phyloP scores from a whole-genome alignment of 331 rosid species.

The Pyrus hybrid region DNA sequence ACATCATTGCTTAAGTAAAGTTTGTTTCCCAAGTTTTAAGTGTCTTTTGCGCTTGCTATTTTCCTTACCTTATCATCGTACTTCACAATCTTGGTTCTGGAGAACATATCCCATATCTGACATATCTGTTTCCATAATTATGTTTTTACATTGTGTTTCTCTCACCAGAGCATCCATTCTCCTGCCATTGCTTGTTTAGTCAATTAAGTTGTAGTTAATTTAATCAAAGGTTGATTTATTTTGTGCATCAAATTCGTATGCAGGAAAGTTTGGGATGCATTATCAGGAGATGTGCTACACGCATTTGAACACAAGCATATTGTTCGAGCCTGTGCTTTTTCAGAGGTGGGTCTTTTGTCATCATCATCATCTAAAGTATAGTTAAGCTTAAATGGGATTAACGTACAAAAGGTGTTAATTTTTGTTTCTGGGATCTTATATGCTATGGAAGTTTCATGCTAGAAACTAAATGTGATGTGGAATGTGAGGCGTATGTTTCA shows the following conservation, averaged over 20 bases:
- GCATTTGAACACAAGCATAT: constrained; percentile 98
- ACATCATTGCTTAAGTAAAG: not conserved
- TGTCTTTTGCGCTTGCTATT: not conserved
- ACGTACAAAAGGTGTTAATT: too few species aligned
- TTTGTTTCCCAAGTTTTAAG: not conserved
- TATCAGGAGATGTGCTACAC: constrained; percentile 83
- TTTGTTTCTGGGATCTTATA: not conserved
- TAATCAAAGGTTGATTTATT: constrained; percentile 1
- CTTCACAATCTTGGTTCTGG: too few species aligned
- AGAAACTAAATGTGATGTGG: not conserved
- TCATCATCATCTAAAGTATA: not conserved
- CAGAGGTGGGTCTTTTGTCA: constrained; percentile 51
- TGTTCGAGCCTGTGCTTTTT: constrained; percentile 90
- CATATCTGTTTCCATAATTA: not conserved
- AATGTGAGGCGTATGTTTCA: not conserved
- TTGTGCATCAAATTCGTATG: constrained; percentile 14
- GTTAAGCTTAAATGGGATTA: too few species aligned
- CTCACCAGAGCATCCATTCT: not conserved
- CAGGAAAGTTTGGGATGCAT: constrained; percentile 99
- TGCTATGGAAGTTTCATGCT: not conserved
- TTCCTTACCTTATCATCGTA: too few species aligned
- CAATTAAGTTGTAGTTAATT: not conserved
- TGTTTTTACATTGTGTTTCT: not conserved
- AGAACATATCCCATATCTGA: too few species aligned
- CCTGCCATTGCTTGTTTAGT: not conserved